These are phyloP conservation scores for Colletotrichum brevisporum DNA, from an alignment of 2,329 filamentous ascomycete species.

Conservation along the genomic window DNA sequence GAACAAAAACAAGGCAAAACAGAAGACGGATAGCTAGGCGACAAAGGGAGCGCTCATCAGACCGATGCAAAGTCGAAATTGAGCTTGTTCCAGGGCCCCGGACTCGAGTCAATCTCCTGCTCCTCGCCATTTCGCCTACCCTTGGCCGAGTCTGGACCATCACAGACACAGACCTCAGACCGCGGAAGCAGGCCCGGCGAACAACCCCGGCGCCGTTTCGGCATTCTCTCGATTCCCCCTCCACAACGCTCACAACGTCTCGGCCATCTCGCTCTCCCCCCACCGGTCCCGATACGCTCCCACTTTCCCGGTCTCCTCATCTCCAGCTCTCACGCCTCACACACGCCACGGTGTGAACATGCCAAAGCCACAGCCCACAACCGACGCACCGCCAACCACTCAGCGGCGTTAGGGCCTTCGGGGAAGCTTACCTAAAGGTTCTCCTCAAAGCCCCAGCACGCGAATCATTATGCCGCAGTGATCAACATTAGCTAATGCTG, in stretches of 20 bases:
- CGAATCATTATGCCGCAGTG: conserved; percentile 18
- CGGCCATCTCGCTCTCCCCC: conserved; percentile 18
- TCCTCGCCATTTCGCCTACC: conserved; percentile 33
- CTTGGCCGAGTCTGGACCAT: conserved; percentile 11
- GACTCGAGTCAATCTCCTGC: conserved; percentile 13
- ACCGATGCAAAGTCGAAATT: conserved; percentile 17
- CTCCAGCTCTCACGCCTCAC: background rate
- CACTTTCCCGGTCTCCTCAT: conserved; percentile 23
- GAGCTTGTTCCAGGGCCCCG: conserved; percentile 22
- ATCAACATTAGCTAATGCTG: conserved; percentile 25
- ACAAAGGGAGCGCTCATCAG: background rate
- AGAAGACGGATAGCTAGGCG: too few species aligned
- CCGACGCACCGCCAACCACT: background rate
- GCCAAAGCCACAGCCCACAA: background rate
- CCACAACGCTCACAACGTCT: conserved; percentile 14
- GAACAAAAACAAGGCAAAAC: background rate
- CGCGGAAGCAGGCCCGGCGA: conserved; percentile 11
- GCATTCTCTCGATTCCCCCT: conserved; percentile 12
- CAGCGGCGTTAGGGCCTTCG: too few species aligned
- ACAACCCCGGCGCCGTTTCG: conserved; percentile 33
- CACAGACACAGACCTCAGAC: conserved; percentile 1
- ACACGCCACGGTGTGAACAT: background rate
- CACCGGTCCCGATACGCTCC: conserved; percentile 32
- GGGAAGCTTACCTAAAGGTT: conserved; percentile 33
- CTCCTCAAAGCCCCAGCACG: background rate